A percentile compares a stretch with the other conserved stretches of the same genome.
phyloP scores from a whole-genome alignment of 2,329 filamentous ascomycete species.

The Alternaria ventricosa region DNA sequence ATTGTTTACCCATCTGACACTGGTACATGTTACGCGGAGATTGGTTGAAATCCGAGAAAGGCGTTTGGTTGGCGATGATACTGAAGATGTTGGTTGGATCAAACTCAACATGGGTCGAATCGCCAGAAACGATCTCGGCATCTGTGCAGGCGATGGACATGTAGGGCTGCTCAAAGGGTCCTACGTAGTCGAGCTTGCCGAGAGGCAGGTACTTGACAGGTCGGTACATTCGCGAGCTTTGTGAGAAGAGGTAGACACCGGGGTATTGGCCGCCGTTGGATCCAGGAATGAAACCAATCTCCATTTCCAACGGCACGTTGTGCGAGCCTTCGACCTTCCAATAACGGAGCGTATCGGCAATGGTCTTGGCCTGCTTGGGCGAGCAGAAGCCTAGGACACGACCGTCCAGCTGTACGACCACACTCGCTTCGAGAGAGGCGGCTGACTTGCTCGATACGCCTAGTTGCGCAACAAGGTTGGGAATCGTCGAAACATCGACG shows the following conservation, averaged over 20 bases:
- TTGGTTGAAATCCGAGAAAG: conserved; percentile 98
- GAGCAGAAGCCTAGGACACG: conserved; percentile 89
- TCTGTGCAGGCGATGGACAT: conserved; percentile 97
- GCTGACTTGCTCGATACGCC: conserved; percentile 79
- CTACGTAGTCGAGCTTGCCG: conserved; percentile 85
- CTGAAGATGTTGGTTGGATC: conserved; percentile 96
- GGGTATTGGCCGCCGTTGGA: conserved; percentile 94
- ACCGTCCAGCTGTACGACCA: conserved; percentile 89
- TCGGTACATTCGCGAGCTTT: conserved; percentile 82
- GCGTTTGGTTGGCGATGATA: conserved; percentile 97
- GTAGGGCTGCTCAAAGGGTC: conserved; percentile 94
- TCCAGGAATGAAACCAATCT: conserved; percentile 89
- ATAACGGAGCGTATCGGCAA: conserved; percentile 85
- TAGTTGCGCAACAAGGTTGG: conserved; percentile 76
- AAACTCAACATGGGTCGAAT: conserved; percentile 92
- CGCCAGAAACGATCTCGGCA: conserved; percentile 82
- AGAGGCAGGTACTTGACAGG: conserved; percentile 92
- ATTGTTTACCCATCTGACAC: conserved; percentile 87
- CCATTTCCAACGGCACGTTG: conserved; percentile 79
- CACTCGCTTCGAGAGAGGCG: conserved; percentile 80
- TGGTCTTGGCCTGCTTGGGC: conserved; percentile 78
- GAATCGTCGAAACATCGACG: conserved; percentile 76
- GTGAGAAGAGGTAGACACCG: conserved; percentile 90
- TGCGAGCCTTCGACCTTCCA: conserved; percentile 94
- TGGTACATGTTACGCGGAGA: conserved; percentile 98